Conservation (phyloP, 306 rosid genomes). For the Fragaria vesca region DNA sequence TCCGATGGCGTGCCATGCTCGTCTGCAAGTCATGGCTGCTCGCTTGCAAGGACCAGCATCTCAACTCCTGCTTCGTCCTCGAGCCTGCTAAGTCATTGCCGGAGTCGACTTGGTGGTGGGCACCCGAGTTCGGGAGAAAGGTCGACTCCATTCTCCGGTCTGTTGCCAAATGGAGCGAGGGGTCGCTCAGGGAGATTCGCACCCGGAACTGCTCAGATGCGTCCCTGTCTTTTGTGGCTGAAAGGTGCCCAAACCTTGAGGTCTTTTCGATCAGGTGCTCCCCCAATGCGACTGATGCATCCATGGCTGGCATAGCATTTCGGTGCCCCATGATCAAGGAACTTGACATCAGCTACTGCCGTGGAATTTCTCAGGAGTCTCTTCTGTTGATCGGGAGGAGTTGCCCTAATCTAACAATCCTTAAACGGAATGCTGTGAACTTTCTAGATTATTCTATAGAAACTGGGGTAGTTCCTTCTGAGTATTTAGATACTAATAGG, state of each 20-base stretch:
- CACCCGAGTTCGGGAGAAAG: conserved; percentile 50
- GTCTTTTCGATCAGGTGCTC: conserved; percentile 70
- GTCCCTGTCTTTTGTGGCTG: conserved; percentile 53
- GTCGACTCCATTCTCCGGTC: conserved; percentile 80
- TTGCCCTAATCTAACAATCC: conserved; percentile 60
- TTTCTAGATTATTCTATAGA: conserved; percentile 67
- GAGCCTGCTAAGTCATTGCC: conserved; percentile 42
- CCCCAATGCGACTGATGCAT: conserved; percentile 65
- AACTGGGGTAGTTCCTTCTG: conserved; percentile 58
- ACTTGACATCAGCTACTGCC: conserved; percentile 62
- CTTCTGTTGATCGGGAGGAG: conserved; percentile 45
- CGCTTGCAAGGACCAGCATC: conserved; percentile 63
- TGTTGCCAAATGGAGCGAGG: conserved; percentile 47
- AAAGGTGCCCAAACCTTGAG: conserved; percentile 76
- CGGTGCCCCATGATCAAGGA: conserved; percentile 48
- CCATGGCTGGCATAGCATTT: conserved; percentile 50
- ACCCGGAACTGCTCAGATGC: conserved; percentile 71
- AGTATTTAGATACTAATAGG: conserved; percentile 53
- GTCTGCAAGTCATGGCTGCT: conserved; percentile 75
- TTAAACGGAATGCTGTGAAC: conserved; percentile 69
- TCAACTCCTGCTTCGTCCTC: conserved; percentile 61
- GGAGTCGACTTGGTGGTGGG: conserved; percentile 60
- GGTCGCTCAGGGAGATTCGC: conserved; percentile 55
- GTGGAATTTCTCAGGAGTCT: conserved; percentile 48
- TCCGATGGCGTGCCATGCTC: conserved; percentile 71